A percentile compares a stretch with the other conserved stretches of the same genome.
Evolutionary conservation across 2,329 filamentous ascomycete species (phyloP).

Genomic region (Celoporthe dispersa): DNA sequence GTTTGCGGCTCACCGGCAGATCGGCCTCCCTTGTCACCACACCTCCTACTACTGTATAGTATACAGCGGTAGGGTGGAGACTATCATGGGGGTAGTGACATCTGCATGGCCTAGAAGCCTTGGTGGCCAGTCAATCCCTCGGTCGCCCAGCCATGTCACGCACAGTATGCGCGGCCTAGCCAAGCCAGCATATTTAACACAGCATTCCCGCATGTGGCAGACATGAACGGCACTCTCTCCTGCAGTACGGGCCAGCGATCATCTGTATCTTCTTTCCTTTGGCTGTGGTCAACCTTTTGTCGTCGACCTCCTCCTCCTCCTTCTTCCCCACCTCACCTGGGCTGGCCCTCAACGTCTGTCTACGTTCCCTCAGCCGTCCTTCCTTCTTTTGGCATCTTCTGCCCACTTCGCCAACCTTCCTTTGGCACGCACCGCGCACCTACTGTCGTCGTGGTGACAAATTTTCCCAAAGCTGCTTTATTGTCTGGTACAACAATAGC

Average conservation of each 20-base stretch:
- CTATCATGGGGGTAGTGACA: constrained; percentile 10
- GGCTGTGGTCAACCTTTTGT: neutral
- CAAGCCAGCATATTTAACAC: constrained; percentile 28
- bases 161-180: constrained; percentile 10
- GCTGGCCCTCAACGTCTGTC: constrained; percentile 20
- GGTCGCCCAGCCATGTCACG: constrained; percentile 14
- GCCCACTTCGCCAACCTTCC: constrained; percentile 21
- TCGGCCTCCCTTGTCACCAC: constrained; percentile 24
- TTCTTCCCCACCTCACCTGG: neutral
- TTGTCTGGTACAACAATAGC: constrained; percentile 32
- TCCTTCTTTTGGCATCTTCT: constrained; percentile 34
- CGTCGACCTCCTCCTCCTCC: neutral
- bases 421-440: constrained; percentile 23
- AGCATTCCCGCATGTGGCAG: constrained; percentile 27
- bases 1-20: constrained; percentile 27
- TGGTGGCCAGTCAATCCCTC: constrained; percentile 17
- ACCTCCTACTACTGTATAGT: neutral
- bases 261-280: constrained; percentile 12
- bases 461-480: constrained; percentile 20
- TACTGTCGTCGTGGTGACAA: constrained; percentile 31
- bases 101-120: constrained; percentile 15
- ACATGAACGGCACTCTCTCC: neutral
- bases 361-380: constrained; percentile 34
- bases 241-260: neutral
- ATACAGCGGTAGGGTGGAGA: neutral